Conservation (phyloP, 192 early-diverging fungal genomes). For the Haplosporangium gracile region DNA sequence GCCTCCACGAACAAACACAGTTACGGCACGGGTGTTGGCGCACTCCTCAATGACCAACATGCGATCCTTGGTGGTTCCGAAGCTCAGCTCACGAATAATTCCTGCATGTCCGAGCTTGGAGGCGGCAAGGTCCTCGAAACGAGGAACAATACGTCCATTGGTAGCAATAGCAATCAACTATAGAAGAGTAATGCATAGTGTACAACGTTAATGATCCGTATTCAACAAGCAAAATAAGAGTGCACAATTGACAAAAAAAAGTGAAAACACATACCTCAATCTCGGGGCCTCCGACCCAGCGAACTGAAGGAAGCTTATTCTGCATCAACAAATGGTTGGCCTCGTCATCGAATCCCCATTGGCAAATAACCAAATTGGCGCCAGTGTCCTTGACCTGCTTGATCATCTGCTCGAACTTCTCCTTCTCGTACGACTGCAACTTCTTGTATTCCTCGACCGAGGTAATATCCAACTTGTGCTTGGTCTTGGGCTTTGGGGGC, state of each 20-base stretch:
- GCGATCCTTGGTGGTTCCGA: conserved; percentile 98
- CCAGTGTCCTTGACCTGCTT: conserved; percentile 97
- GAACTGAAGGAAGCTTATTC: conserved; percentile 96
- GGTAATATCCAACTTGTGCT: conserved; percentile 99
- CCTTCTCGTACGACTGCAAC: conserved; percentile 94
- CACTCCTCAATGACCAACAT: conserved; percentile 99
- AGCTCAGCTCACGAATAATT: conserved; percentile 92
- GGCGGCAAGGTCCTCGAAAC: conserved; percentile 93
- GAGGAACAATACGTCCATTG: conserved; percentile 99
- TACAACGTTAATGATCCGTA: background rate
- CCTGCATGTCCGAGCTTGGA: conserved; percentile 96
- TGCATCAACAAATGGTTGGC: conserved; percentile 99
- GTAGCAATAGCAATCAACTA: conserved; percentile 99
- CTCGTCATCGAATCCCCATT: conserved; percentile 99
- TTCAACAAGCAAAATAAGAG: background rate
- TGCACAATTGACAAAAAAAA: background rate
- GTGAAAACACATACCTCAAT: conserved; percentile 78
- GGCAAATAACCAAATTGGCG: conserved; percentile 98
- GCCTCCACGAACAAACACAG: conserved; percentile 96
- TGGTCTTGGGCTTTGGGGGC: conserved; percentile 99
- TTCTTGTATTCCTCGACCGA: conserved; percentile 99
- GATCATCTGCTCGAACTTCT: conserved; percentile 98
- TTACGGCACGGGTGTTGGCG: conserved; percentile 98
- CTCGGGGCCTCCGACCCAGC: conserved; percentile 99
- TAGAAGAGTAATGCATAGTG: background rate